A percentile compares a stretch with the other conserved stretches of the same genome.
Evolutionary conservation across 1,284 basidiomycete genomes (phyloP).

Genomic region (Phylloporus sp.): DNA sequence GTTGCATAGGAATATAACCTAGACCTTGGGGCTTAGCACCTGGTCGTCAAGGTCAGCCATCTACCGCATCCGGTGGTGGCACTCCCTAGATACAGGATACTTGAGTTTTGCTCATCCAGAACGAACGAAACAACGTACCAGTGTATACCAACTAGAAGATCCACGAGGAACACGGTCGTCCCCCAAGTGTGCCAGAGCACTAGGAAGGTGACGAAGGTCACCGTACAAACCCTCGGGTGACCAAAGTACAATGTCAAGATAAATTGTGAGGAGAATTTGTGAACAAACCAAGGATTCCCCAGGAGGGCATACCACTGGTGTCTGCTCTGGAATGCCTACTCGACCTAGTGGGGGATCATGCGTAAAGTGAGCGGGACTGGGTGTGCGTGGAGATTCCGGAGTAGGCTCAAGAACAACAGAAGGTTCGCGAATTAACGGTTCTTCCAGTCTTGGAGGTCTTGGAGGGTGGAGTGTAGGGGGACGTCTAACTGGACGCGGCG

Average conservation of each 20-base stretch:
- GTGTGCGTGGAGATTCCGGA: conserved; percentile 16
- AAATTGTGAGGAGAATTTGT: background rate
- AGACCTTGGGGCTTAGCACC: conserved; percentile 26
- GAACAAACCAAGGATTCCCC: conserved; percentile 30
- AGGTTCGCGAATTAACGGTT: conserved; percentile 9
- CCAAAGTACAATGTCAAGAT: conserved; percentile 20
- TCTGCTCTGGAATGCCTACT: conserved; percentile 25
- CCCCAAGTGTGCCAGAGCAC: conserved; percentile 34
- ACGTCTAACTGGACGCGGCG: conserved; percentile 8
- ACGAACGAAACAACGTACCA: conserved; percentile 22
- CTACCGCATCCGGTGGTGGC: conserved; percentile 38
- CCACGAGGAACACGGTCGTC: conserved; percentile 19
- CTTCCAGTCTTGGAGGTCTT: conserved; percentile 7
- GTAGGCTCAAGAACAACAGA: conserved; percentile 21
- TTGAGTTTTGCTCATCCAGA: conserved; percentile 1
- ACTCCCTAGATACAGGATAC: conserved; percentile 22
- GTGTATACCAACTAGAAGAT: conserved; percentile 38
- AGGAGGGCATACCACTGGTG: conserved; percentile 35
- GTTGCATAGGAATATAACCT: conserved; percentile 43
- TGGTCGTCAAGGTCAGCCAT: conserved; percentile 23
- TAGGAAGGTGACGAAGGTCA: conserved; percentile 28
- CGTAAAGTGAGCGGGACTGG: conserved; percentile 7
- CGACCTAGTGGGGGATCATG: conserved; percentile 24
- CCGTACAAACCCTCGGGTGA: conserved; percentile 31
- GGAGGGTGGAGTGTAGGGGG: conserved; percentile 15